Evolutionary conservation across 2,329 filamentous ascomycete species (phyloP), one percentile per base, ranked within the genome.

Genomic region (Gaeumannomyces sp.): DNA sequence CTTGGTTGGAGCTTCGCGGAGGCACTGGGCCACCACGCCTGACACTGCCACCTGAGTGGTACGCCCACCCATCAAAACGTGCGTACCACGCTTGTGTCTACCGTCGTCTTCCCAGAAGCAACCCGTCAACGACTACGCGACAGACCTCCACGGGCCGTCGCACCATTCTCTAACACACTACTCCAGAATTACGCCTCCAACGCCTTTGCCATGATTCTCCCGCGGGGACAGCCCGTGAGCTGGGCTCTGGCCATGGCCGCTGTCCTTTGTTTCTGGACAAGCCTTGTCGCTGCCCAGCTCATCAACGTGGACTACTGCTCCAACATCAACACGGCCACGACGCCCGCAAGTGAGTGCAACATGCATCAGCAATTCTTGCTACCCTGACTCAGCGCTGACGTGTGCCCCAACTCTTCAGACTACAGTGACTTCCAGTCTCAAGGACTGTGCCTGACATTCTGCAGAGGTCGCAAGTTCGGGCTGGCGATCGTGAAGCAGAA

Each of bases 401-500:
- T 10, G 7, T 25, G 31, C 64, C 66, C 64, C 67, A 62, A n/a
- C 19, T 64, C 4, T 53, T 57, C 66, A 88, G 85, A 85, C 68
- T 71, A 73, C 38, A 83, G 80, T 67, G 82, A 81, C 68, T 89
- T 76, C 67, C 89, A 92, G 73, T 90, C 89, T 27, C 87, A 91
- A 69, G 90, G 90, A 35, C 81, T 87, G 16, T 94, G 91, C 73
- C 76, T 80, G 62, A 77, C 84, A 61, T 81, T 81, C 61, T 94
- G 91, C 76, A 70, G 75, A 31, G 71, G 72, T 27, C 69, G 70
- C 29, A 70, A 79, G 22, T 90, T 81, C 68, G 89, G 90, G 56
- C 91, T 88, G 67, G 89, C 89, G 68, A 79, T 94, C 61, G 78
- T 93, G 1, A 83, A 91, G 70, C 81, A 76, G 22, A 78, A 85